Evolutionary conservation across 345 rosid species (phyloP).

Genomic region (Arabidopsis arenosa): DNA sequence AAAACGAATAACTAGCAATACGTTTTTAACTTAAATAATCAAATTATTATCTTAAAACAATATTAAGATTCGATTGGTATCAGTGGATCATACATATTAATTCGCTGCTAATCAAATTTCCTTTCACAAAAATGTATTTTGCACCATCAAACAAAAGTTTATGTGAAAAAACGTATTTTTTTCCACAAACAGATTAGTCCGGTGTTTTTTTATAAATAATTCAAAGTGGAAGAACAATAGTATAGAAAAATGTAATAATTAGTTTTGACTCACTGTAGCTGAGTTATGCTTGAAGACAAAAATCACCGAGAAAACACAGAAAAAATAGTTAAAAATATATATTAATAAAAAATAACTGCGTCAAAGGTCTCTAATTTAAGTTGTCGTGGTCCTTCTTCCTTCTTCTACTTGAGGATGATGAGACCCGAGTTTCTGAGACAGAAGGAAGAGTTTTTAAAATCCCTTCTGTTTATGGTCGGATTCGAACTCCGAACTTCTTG

Average conservation of each 20-base stretch:
- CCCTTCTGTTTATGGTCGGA: slow-evolving; percentile 28
- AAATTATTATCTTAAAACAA: background rate
- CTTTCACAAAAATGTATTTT: background rate
- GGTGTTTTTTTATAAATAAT: background rate
- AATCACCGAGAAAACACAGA: slow-evolving; percentile 27
- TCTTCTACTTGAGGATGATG: slow-evolving; percentile 45
- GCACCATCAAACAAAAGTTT: background rate
- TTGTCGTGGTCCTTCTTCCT: slow-evolving; percentile 46
- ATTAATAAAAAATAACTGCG: slow-evolving; percentile 31
- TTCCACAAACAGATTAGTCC: background rate
- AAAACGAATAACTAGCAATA: slow-evolving; percentile 19
- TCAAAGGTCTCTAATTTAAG: slow-evolving; percentile 43
- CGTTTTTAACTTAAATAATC: background rate
- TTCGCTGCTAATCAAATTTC: background rate
- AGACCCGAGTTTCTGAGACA: slow-evolving; percentile 38
- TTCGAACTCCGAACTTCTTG: slow-evolving; percentile 29
- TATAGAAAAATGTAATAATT: slow-evolving; percentile 25
- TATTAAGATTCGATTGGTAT: slow-evolving; percentile 31
- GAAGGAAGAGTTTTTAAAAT: slow-evolving; percentile 33
- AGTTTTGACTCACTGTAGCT: slow-evolving; percentile 36
- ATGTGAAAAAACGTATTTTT: slow-evolving; percentile 3
- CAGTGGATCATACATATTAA: slow-evolving; percentile 16
- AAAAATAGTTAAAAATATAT: background rate
- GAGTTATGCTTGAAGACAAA: slow-evolving; percentile 30
- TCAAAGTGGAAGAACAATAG: background rate